Percentiles rank a stretch among this genome's conserved stretches.
Conservation (phyloP, 345 rosid genomes). For the Syzygium grande region DNA sequence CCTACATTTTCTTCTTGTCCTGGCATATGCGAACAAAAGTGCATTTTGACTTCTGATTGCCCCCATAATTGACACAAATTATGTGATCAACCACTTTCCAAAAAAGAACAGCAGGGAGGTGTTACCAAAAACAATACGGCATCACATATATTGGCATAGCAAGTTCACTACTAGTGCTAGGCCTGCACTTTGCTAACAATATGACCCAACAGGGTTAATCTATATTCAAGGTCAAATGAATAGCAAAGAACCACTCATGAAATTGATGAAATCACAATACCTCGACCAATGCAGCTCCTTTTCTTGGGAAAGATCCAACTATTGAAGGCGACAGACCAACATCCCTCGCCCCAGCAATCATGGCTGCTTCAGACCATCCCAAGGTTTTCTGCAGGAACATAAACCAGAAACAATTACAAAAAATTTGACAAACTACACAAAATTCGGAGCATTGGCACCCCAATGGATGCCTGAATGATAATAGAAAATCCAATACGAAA, state of each 20-base stretch:
- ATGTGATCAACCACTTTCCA: not conserved
- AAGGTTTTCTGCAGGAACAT: conserved; percentile 31
- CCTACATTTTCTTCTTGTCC: not conserved
- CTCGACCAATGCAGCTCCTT: conserved; percentile 91
- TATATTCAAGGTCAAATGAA: not conserved
- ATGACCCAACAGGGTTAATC: not conserved
- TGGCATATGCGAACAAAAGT: not conserved
- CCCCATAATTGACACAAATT: not conserved
- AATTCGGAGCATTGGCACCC: not conserved
- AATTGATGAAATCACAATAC: conserved; percentile 12
- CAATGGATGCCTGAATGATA: not conserved
- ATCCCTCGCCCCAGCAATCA: conserved; percentile 93
- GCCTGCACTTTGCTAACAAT: not conserved
- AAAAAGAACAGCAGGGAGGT: not conserved
- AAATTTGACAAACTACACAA: not conserved
- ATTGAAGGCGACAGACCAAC: conserved; percentile 82
- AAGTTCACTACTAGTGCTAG: not conserved
- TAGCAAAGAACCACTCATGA: not conserved
- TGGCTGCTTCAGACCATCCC: conserved; percentile 87
- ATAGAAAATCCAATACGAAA: not conserved
- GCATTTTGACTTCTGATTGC: not conserved
- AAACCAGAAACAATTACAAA: not conserved
- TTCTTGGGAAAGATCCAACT: conserved; percentile 77
- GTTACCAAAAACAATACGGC: not conserved
- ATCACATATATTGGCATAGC: not conserved